phyloP scores from a whole-genome alignment of 1,284 basidiomycete species.

The Pseudozyma sp. region DNA sequence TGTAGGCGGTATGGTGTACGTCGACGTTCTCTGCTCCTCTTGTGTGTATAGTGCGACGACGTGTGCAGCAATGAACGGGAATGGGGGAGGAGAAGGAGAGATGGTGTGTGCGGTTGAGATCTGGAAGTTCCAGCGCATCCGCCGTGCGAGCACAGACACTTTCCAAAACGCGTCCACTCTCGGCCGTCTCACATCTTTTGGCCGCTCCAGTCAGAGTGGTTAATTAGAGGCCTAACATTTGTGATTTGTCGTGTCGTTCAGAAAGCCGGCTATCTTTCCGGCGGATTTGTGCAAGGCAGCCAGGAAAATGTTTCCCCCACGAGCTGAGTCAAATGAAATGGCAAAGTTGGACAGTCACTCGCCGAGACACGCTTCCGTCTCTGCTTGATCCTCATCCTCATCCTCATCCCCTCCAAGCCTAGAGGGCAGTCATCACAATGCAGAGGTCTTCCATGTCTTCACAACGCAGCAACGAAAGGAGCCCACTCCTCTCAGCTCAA shows the following conservation, averaged over 20 bases:
- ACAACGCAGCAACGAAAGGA: conserved; percentile 38
- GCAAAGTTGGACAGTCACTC: background rate
- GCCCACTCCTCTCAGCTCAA: conserved; percentile 33
- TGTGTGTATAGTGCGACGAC: background rate
- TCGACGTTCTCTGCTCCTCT: too few relatives aligned
- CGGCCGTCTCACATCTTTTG: conserved; percentile 4
- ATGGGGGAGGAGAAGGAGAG: background rate
- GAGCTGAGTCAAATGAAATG: background rate
- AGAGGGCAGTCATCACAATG: conserved; percentile 5
- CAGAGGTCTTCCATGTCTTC: conserved; percentile 28
- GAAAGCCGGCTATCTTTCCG: too few relatives aligned
- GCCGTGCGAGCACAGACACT: conserved; percentile 28
- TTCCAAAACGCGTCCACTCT: conserved; percentile 17
- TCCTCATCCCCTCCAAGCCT: too few relatives aligned
- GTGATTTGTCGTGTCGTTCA: too few relatives aligned
- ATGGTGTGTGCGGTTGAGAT: conserved; percentile 1
- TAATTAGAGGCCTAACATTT: too few relatives aligned
- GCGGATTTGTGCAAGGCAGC: too few relatives aligned
- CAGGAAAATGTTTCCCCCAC: too few relatives aligned
- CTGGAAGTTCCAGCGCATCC: conserved; percentile 36
- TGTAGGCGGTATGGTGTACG: background rate
- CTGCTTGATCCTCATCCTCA: background rate
- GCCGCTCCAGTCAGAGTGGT: too few relatives aligned
- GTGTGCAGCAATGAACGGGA: background rate
- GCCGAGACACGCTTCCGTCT: background rate